Evolutionary conservation across 2,329 filamentous ascomycete genomes (phyloP), one percentile per base, ranked within the genome.

Genomic region (Colletotrichum falcatum): DNA sequence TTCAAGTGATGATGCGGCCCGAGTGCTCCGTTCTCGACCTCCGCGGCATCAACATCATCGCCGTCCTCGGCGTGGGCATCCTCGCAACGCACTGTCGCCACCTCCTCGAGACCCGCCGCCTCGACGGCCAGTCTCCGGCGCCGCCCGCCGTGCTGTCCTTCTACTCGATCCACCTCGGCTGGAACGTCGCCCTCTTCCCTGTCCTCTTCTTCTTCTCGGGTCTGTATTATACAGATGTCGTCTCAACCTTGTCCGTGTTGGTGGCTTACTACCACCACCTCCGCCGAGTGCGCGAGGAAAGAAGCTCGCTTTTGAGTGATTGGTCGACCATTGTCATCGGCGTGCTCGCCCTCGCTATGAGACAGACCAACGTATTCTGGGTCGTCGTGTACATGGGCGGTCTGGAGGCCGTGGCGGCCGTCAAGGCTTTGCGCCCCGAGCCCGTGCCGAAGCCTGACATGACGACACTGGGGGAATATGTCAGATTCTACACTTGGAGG

Each of bases 291-390:
- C 80, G 79, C 23, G 68, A 73, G 39, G 72, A 76, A 14, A 61
- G 56, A 8, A 80, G 77, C 6, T 80, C 81, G 0, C 20, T 83
- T 6, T 4, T 75, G 9, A 86, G 79, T 53, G 84, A 85, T 59
- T 1, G 90, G 0, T 71, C 74, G 14, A 83, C 84, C 0, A 71
- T 93, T 0, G 1, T 85, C 0, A 78, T 91, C 7, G 94, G 94
- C 0, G 73, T 94, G 0, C 72, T 88, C 1, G 86, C 94, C 1
- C 84, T 99, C 26, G 82, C 88, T 2, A 96, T 97, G 84, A 87
- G 96, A 30, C 96, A 99, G 80, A 99, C 96, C 0, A 99, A 99
- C 76, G 92, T 98, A 66, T 97, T 99, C 78, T 99, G 96, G 96
- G 91, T 95, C 0, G 91, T 93, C 1, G 84, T 95, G 0, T 94